These are phyloP conservation scores for Trichophyton verrucosum DNA, from an alignment of 2,329 filamentous ascomycete species.

Conservation along the genomic window DNA sequence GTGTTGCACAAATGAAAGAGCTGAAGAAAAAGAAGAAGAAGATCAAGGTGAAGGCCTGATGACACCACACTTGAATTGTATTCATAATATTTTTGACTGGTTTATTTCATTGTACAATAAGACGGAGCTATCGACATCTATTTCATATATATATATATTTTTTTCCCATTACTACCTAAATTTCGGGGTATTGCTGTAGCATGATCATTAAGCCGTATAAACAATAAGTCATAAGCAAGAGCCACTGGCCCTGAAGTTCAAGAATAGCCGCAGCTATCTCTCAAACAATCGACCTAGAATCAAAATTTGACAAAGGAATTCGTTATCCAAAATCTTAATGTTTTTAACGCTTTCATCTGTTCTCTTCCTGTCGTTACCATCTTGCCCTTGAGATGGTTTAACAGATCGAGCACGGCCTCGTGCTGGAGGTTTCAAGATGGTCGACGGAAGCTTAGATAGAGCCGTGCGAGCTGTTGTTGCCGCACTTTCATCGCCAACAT, in stretches of 20 bases:
- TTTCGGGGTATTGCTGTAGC: not conserved
- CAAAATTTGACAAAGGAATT: constrained; percentile 82
- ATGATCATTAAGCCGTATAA: not conserved
- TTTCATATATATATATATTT: not conserved
- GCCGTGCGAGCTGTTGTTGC: constrained; percentile 39
- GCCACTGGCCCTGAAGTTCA: not conserved
- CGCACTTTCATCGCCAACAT: constrained; percentile 54
- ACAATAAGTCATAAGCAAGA: not conserved
- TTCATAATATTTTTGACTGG: not conserved
- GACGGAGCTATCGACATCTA: not conserved
- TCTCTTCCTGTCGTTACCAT: constrained; percentile 25
- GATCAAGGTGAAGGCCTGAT: constrained; percentile 21
- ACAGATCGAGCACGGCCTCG: constrained; percentile 12
- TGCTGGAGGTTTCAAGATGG: not conserved
- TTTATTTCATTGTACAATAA: constrained; percentile 3
- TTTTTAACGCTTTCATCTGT: constrained; percentile 35
- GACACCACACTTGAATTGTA: not conserved
- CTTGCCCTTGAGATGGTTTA: constrained; percentile 35
- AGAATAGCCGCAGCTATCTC: constrained; percentile 22
- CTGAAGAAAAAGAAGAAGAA: constrained; percentile 32
- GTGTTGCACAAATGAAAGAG: constrained; percentile 42
- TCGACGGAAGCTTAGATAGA: constrained; percentile 4
- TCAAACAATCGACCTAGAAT: constrained; percentile 72
- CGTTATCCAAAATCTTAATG: constrained; percentile 62
- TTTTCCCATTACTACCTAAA: not conserved